A percentile compares a stretch with the other conserved stretches of the same genome.
These are phyloP conservation scores for Tubosaeta sp. DNA, from an alignment of 768 basidiomycete genomes.

Conservation along the genomic window DNA sequence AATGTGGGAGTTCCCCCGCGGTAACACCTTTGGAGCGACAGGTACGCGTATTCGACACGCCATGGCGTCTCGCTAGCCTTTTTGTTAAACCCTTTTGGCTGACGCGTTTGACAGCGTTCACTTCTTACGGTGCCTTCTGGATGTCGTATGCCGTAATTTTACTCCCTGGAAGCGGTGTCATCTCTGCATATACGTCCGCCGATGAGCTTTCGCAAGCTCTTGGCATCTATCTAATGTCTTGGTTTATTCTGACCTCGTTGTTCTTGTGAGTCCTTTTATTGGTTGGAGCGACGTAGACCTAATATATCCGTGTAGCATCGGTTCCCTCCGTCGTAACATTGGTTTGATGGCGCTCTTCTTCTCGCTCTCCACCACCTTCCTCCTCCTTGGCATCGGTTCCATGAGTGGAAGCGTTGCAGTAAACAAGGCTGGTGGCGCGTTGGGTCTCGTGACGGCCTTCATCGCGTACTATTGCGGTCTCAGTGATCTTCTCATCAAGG, in stretches of 20 bases:
- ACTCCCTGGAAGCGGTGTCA: conserved; percentile 67
- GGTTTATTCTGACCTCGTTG: conserved; percentile 70
- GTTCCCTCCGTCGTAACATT: conserved; percentile 45
- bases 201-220: conserved; percentile 52
- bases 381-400: conserved; percentile 40
- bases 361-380: conserved; percentile 52
- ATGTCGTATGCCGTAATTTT: conserved; percentile 73
- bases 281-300: neutral
- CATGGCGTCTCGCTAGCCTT: too few species aligned
- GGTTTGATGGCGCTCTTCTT: conserved; percentile 47
- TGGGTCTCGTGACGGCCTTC: conserved; percentile 43
- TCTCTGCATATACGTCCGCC: conserved; percentile 41
- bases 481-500: conserved; percentile 37
- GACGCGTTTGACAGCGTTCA: conserved; percentile 52
- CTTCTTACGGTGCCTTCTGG: conserved; percentile 87
- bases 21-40: conserved; percentile 68
- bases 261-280: conserved; percentile 45
- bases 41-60: too few species aligned
- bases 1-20: conserved; percentile 79
- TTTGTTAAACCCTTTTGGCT: conserved; percentile 2
- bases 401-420: conserved; percentile 25
- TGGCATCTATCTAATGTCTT: conserved; percentile 72
- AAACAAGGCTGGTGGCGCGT: conserved; percentile 39
- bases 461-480: conserved; percentile 46
- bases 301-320: conserved; percentile 36